These are phyloP conservation scores for Paradendryphiella salina DNA, from an alignment of 2,329 filamentous ascomycete genomes.

Conservation along the genomic window DNA sequence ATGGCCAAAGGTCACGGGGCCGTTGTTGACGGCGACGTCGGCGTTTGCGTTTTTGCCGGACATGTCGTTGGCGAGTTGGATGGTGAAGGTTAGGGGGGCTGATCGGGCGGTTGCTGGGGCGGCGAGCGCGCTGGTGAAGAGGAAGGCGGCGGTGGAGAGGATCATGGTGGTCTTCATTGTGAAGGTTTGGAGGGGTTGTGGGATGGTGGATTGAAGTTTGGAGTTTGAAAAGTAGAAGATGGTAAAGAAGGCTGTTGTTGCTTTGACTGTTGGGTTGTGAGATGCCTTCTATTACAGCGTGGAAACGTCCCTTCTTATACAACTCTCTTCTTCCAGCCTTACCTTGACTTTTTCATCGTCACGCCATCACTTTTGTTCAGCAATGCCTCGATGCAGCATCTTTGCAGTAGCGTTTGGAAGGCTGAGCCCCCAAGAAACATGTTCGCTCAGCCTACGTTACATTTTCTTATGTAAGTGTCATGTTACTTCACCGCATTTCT, in stretches of 20 bases:
- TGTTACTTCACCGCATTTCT: not conserved
- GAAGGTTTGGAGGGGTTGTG: not conserved
- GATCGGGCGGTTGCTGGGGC: conserved; percentile 3
- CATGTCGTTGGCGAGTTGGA: conserved; percentile 8
- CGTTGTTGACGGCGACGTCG: conserved; percentile 5
- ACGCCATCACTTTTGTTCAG: not conserved
- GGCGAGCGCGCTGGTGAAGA: conserved; percentile 6
- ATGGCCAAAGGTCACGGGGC: conserved; percentile 1
- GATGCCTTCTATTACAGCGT: not conserved
- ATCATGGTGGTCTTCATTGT: conserved; percentile 12
- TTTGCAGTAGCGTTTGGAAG: not conserved
- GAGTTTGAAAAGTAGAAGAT: not conserved
- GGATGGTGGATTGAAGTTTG: not conserved
- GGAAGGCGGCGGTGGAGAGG: not conserved
- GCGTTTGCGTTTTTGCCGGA: conserved; percentile 5
- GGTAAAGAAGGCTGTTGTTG: conserved; percentile 5
- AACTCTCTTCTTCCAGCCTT: not conserved
- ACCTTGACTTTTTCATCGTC: not conserved
- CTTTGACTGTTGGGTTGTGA: conserved; percentile 1
- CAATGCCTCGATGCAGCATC: conserved; percentile 3
- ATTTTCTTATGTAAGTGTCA: not conserved
- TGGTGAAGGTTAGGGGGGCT: not conserved
- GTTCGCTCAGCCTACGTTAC: not conserved
- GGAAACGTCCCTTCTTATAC: conserved; percentile 4
- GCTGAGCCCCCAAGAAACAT: not conserved